These are phyloP conservation scores for Calocera viscosa DNA, from an alignment of 768 basidiomycete genomes.

Conservation along the genomic window DNA sequence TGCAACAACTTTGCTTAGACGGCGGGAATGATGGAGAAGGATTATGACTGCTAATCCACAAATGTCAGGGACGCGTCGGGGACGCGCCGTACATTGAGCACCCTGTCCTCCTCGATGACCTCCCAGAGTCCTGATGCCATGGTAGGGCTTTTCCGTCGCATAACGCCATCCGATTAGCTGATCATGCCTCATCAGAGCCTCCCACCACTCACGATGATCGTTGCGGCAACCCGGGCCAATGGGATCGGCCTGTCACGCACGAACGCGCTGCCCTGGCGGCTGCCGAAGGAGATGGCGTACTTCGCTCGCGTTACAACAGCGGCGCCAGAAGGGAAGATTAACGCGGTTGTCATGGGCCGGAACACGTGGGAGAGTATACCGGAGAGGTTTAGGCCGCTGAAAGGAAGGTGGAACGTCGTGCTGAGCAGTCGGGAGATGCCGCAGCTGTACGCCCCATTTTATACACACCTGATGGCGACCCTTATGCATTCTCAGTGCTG, in stretches of 20 bases:
- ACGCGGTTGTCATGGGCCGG: constrained; percentile 87
- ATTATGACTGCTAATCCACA: no score
- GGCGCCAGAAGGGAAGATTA: constrained; percentile 43
- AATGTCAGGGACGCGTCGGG: no score
- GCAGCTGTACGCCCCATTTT: constrained; percentile 40
- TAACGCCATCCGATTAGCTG: no score
- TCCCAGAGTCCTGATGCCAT: background rate
- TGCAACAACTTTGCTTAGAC: no score
- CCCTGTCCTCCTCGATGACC: no score
- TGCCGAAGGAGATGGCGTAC: constrained; percentile 81
- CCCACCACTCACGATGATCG: constrained; percentile 61
- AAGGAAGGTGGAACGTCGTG: constrained; percentile 63
- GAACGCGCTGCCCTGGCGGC: constrained; percentile 69
- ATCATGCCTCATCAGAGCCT: background rate
- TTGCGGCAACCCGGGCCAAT: constrained; percentile 75
- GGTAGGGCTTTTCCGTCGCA: background rate
- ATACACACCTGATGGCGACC: constrained; percentile 14
- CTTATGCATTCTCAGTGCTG: background rate
- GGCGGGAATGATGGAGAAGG: no score
- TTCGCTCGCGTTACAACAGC: constrained; percentile 68
- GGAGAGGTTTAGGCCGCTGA: constrained; percentile 63
- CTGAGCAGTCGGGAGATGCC: constrained; percentile 47
- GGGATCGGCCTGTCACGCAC: constrained; percentile 62
- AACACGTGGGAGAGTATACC: constrained; percentile 99
- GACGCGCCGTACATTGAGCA: no score